Evolutionary conservation across 2,329 filamentous ascomycete genomes (phyloP).

Genomic region (Talaromyces amestolkiae): DNA sequence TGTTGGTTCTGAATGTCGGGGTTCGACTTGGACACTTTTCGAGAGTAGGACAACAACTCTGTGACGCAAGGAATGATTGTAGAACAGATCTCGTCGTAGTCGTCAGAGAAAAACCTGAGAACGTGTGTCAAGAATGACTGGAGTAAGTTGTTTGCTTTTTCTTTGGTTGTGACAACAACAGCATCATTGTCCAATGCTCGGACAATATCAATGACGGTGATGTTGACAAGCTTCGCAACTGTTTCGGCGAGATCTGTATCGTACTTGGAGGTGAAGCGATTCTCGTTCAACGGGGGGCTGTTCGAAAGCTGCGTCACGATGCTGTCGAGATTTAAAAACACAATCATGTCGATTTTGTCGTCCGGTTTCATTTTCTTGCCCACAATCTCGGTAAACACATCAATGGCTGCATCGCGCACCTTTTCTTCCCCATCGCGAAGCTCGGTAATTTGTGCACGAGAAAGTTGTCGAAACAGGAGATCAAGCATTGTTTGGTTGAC

Average conservation of each 20-base stretch:
- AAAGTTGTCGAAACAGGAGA: constrained; percentile 80
- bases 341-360: constrained; percentile 88
- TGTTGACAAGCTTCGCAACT: constrained; percentile 93
- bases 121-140: constrained; percentile 82
- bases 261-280: constrained; percentile 78
- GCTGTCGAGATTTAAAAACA: constrained; percentile 80
- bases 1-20: constrained; percentile 70
- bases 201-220: constrained; percentile 80
- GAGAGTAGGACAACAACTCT: constrained; percentile 85
- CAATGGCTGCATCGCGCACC: constrained; percentile 85
- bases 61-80: constrained; percentile 91
- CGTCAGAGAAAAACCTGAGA: constrained; percentile 91
- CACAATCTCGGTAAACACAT: constrained; percentile 92
- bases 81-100: constrained; percentile 97
- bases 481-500: constrained; percentile 86
- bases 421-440: constrained; percentile 71
- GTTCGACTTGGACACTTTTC: constrained; percentile 67
- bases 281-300: constrained; percentile 75
- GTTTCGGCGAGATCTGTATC: constrained; percentile 94
- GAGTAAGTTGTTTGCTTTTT: constrained; percentile 76
- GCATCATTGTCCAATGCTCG: constrained; percentile 73
- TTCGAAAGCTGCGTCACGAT: constrained; percentile 83
- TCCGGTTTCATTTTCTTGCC: constrained; percentile 95
- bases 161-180: constrained; percentile 60
- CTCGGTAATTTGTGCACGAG: constrained; percentile 63